Conservation (phyloP, 306 rosid species). For the Benincasa hispida region DNA sequence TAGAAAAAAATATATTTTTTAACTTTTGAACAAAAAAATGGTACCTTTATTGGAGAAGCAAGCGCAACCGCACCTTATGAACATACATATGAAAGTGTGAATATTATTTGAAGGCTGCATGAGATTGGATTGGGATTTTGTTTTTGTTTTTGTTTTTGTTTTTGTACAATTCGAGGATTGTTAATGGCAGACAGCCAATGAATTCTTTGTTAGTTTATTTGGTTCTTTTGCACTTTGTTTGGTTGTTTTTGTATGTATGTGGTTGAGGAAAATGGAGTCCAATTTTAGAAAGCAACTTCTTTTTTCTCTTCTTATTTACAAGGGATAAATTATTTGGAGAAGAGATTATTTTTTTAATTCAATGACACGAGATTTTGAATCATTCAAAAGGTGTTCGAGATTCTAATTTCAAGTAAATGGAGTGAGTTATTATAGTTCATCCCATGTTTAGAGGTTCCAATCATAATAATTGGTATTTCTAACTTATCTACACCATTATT, state of each 20-base stretch:
- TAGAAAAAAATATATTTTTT: too few relatives aligned
- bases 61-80: neutral
- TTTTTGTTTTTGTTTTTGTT: neutral
- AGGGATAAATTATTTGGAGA: too few relatives aligned
- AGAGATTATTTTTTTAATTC: too few relatives aligned
- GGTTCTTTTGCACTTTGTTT: neutral
- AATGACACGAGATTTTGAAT: too few relatives aligned
- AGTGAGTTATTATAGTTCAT: too few relatives aligned
- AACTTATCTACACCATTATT: too few relatives aligned
- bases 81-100: neutral
- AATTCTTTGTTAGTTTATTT: neutral
- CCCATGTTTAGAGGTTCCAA: too few relatives aligned
- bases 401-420: too few relatives aligned
- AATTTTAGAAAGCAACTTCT: neutral
- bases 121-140: neutral
- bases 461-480: too few relatives aligned
- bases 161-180: neutral
- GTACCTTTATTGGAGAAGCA: neutral
- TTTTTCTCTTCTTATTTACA: neutral
- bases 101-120: neutral
- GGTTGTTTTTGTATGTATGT: neutral
- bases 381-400: too few relatives aligned
- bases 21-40: too few relatives aligned
- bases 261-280: neutral
- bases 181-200: slow-evolving; percentile 6